A percentile compares a stretch with the other conserved stretches of the same genome.
phyloP scores from a whole-genome alignment of 805 yeast genomes.

The Yamadazyma takamatsuzukensis region DNA sequence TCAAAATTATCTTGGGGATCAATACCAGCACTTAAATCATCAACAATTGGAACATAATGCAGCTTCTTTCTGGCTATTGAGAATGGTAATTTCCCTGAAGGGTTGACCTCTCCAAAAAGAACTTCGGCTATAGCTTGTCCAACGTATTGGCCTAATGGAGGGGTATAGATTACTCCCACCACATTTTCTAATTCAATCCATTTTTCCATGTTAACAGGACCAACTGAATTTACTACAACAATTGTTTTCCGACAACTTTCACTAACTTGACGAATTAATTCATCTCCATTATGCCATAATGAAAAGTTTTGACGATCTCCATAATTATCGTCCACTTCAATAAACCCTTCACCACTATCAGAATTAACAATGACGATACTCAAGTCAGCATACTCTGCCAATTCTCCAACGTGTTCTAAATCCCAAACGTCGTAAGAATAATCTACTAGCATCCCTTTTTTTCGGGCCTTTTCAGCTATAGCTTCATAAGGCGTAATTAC shows the following conservation, averaged over 20 bases:
- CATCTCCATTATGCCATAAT: conserved; percentile 58
- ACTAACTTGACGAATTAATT: conserved; percentile 46
- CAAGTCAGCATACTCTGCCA: conserved; percentile 49
- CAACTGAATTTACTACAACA: conserved; percentile 58
- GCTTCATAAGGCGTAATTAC: conserved; percentile 60
- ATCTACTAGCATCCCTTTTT: conserved; percentile 44
- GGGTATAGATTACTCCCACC: conserved; percentile 52
- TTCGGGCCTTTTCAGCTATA: conserved; percentile 44
- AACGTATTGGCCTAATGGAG: conserved; percentile 55
- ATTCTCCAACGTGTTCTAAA: conserved; percentile 38
- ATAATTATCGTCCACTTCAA: conserved; percentile 53
- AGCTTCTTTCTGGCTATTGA: conserved; percentile 53
- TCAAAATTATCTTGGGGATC: conserved; percentile 44
- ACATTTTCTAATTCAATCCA: conserved; percentile 58
- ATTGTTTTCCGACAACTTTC: conserved; percentile 50
- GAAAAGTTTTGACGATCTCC: conserved; percentile 56
- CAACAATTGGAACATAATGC: conserved; percentile 45
- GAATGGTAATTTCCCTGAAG: conserved; percentile 62
- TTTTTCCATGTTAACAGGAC: conserved; percentile 56
- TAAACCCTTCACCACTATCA: conserved; percentile 57
- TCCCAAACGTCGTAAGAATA: conserved; percentile 45
- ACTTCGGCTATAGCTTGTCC: conserved; percentile 59
- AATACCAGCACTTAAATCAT: conserved; percentile 22
- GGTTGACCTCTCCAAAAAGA: conserved; percentile 57
- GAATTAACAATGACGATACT: conserved; percentile 54